These are phyloP conservation scores for Rhizopus stolonifer DNA, from an alignment of 371 early-diverging fungal species.

Conservation along the genomic window DNA sequence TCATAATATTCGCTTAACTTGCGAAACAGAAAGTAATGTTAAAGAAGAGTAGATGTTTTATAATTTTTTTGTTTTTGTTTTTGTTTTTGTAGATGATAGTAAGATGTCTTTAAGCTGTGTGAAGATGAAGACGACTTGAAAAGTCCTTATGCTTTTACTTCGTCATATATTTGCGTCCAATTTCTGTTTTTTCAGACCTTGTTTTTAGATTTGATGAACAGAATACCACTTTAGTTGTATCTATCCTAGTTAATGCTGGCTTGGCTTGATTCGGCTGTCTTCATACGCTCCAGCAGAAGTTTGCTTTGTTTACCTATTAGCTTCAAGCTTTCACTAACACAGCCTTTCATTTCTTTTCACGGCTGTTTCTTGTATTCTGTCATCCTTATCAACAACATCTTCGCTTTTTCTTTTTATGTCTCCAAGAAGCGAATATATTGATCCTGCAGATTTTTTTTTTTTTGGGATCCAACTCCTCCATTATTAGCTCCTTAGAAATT, in stretches of 20 bases:
- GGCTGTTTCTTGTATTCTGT: constrained; percentile 3
- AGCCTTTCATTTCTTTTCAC: constrained; percentile 10
- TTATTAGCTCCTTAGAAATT: constrained; percentile 6
- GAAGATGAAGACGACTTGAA: constrained; percentile 17
- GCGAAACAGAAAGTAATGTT: constrained; percentile 10
- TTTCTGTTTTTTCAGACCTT: constrained; percentile 14
- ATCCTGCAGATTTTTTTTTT: constrained; percentile 11
- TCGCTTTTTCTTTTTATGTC: constrained; percentile 18
- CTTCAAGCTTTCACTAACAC: constrained; percentile 4
- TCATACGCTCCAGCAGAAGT: neutral
- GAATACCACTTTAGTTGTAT: constrained; percentile 8
- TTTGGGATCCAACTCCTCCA: constrained; percentile 9
- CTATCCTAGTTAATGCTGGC: neutral
- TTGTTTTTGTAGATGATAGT: constrained; percentile 18
- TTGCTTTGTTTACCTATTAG: constrained; percentile 7
- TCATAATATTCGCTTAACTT: constrained; percentile 15
- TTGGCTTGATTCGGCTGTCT: constrained; percentile 8
- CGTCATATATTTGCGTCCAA: constrained; percentile 10
- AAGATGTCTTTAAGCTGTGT: constrained; percentile 11
- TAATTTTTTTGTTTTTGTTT: constrained; percentile 9
- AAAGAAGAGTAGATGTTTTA: constrained; percentile 2
- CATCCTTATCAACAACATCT: constrained; percentile 12
- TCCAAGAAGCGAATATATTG: constrained; percentile 9
- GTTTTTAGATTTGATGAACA: constrained; percentile 14
- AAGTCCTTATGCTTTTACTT: constrained; percentile 15